Conservation (phyloP, 257 asterid species). For the Osmanthus fragrans region DNA sequence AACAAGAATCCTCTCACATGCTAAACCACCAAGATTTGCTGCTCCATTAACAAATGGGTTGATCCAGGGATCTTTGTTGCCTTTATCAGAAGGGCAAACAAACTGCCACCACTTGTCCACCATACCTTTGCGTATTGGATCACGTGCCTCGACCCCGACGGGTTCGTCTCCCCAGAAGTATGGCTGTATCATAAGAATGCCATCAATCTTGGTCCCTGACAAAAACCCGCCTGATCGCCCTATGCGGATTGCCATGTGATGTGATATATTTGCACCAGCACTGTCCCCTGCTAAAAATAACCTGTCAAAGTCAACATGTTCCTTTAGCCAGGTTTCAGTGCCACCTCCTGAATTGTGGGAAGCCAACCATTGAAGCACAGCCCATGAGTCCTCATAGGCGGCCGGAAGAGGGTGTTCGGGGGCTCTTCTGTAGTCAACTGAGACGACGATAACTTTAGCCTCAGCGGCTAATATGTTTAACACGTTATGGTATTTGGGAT, state of each 20-base stretch:
- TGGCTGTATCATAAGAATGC: constrained; percentile 62
- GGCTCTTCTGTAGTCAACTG: constrained; percentile 56
- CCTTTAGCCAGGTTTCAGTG: constrained; percentile 41
- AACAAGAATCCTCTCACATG: constrained; percentile 39
- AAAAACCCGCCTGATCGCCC: constrained; percentile 18
- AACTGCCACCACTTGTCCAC: constrained; percentile 78
- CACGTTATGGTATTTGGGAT: constrained; percentile 55
- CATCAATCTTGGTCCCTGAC: constrained; percentile 29
- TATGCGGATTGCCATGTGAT: constrained; percentile 50
- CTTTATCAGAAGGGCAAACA: constrained; percentile 57
- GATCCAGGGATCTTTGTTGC: constrained; percentile 63
- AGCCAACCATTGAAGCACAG: constrained; percentile 53
- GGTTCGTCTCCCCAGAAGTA: constrained; percentile 77
- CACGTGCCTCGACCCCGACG: constrained; percentile 53
- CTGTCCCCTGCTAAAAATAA: constrained; percentile 80
- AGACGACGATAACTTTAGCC: constrained; percentile 45
- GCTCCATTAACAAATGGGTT: constrained; percentile 57
- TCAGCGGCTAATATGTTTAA: constrained; percentile 47
- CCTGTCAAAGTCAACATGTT: constrained; percentile 40
- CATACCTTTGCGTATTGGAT: constrained; percentile 50
- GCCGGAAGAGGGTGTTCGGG: constrained; percentile 75
- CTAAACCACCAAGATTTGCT: constrained; percentile 37
- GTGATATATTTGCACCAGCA: constrained; percentile 82
- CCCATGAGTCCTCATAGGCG: constrained; percentile 72
- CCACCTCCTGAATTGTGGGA: constrained; percentile 23